phyloP scores from a whole-genome alignment of 2,329 filamentous ascomycete species.

The Pleomassaria siparia region DNA sequence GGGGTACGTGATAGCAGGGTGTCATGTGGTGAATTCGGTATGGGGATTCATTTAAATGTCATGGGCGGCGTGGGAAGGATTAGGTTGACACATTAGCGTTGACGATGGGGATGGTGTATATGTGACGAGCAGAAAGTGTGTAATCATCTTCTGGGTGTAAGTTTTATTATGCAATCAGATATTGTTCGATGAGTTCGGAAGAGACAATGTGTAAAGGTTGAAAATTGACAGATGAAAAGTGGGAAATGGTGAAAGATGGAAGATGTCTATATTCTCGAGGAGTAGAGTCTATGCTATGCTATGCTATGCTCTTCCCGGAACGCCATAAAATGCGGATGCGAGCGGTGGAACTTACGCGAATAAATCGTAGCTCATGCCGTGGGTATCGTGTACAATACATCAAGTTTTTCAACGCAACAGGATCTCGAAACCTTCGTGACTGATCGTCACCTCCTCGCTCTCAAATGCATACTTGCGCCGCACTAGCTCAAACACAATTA shows the following conservation, averaged over 20 bases:
- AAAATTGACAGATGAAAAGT: neutral
- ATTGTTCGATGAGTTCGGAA: too few species aligned
- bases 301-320: neutral
- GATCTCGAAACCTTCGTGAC: slow-evolving; percentile 71
- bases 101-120: neutral
- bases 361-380: neutral
- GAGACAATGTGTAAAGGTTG: neutral
- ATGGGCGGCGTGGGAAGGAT: neutral
- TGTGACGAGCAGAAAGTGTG: too few species aligned
- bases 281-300: neutral
- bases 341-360: neutral
- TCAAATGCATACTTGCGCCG: slow-evolving; percentile 70
- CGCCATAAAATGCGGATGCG: neutral
- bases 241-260: neutral
- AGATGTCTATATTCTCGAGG: neutral
- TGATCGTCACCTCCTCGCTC: slow-evolving; percentile 52
- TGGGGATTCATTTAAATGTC: neutral
- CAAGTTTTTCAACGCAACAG: slow-evolving; percentile 49
- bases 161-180: too few species aligned
- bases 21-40: neutral
- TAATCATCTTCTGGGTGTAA: too few species aligned
- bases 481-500: slow-evolving; percentile 79
- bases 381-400: slow-evolving; percentile 23
- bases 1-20: neutral
- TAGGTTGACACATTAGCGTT: neutral